Conservation (phyloP, 2,329 filamentous ascomycete genomes). For the Xylaria arbuscula region DNA sequence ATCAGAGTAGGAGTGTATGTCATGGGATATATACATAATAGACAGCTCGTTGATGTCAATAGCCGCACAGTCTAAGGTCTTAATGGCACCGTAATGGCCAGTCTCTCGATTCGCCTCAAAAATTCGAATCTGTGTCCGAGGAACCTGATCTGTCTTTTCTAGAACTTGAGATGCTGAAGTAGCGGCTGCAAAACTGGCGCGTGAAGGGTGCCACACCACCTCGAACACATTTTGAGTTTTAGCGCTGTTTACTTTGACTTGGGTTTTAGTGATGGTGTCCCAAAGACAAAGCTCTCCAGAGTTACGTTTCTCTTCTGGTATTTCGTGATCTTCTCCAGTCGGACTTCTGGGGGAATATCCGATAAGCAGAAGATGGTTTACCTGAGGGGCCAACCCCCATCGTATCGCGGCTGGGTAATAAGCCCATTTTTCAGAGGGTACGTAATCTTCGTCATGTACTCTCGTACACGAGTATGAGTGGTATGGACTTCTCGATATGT, state of each 20-base stretch:
- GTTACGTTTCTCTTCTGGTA: constrained; percentile 67
- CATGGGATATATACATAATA: constrained; percentile 54
- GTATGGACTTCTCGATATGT: constrained; percentile 37
- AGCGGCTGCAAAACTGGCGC: constrained; percentile 66
- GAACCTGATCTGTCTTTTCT: constrained; percentile 55
- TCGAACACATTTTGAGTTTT: constrained; percentile 72
- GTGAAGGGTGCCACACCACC: constrained; percentile 69
- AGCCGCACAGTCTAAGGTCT: constrained; percentile 68
- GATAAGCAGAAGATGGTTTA: constrained; percentile 66
- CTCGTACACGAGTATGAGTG: constrained; percentile 50
- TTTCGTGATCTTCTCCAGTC: constrained; percentile 64
- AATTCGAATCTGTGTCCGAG: constrained; percentile 68
- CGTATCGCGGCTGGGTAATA: constrained; percentile 73
- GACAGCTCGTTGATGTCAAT: constrained; percentile 72
- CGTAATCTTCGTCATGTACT: constrained; percentile 49
- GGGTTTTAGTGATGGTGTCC: constrained; percentile 59
- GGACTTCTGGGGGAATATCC: constrained; percentile 71
- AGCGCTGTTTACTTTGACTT: constrained; percentile 62
- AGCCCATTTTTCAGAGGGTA: constrained; percentile 64
- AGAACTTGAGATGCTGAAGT: constrained; percentile 63
- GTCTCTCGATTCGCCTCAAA: constrained; percentile 54
- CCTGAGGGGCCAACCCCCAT: constrained; percentile 63
- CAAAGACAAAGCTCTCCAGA: constrained; percentile 71
- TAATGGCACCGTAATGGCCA: constrained; percentile 58
- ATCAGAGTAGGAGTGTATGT: background rate